Percentiles rank a stretch among this genome's conserved stretches.
Evolutionary conservation across 495 filamentous ascomycete species (phyloP).

Genomic region (Geoglossum glabrum): DNA sequence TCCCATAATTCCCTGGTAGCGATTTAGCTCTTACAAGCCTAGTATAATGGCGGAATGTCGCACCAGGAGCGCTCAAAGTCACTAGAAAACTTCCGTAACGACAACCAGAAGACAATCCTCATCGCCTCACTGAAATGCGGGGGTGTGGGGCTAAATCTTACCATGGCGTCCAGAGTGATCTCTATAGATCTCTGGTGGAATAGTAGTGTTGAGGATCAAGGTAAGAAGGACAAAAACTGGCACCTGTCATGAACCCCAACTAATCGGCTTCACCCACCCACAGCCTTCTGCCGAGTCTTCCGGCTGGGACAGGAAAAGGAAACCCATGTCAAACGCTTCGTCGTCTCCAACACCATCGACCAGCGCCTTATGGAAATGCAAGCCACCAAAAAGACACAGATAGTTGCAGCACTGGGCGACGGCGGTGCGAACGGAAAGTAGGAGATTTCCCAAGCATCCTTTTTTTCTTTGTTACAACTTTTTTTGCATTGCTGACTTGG

Average conservation of each 20-base stretch:
- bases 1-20: neutral
- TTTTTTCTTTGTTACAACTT: neutral
- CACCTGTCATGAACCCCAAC: neutral
- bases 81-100: conserved; percentile 11
- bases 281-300: neutral
- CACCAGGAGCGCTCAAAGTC: conserved; percentile 11
- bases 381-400: neutral
- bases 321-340: conserved; percentile 1
- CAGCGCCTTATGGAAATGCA: conserved; percentile 1
- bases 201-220: conserved; percentile 2
- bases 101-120: conserved; percentile 11
- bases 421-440: neutral
- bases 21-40: neutral
- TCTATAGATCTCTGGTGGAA: conserved; percentile 3
- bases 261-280: neutral
- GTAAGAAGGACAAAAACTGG: neutral
- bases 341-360: conserved; percentile 1
- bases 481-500: no score
- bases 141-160: conserved; percentile 17
- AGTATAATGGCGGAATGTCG: conserved; percentile 18
- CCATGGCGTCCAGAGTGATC: conserved; percentile 12
- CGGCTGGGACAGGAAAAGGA: conserved; percentile 4
- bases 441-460: neutral
- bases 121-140: conserved; percentile 18
- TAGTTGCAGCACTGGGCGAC: neutral